Base-by-base conservation (phyloP, 257 asterid genomes). In the Eucommia ulmoides region DNA sequence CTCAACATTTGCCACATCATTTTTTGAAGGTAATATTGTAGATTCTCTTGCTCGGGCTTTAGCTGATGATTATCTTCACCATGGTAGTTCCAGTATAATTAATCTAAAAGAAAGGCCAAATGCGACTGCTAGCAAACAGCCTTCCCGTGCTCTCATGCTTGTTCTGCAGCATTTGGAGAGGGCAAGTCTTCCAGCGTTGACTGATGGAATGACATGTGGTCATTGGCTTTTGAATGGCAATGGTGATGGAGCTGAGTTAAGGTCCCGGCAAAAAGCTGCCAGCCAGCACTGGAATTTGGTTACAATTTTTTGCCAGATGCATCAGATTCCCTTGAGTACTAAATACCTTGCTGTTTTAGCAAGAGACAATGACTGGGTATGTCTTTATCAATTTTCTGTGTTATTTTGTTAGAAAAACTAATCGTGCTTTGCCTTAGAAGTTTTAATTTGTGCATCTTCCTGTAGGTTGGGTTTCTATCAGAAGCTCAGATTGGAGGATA, bases 351-450 rank as follows among this genome's bases (percentile, higher is more conserved):
- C 92, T 59, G 70, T 67, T 52, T 77, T 91, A 75, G 96, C 98
- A 38, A 83, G 89, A 68, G 96, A 83, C 65, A 91, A 91, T 60
- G 98, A 91, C 63, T 91, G 98, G 98, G 98, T 91, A 86, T 54
- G 62, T 49, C 70, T 49, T 52, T 55, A 25, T 60, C 4, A 52
- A 24, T 7, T 22, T 24, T 33, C 23, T 45, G n/a, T 45, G 25
- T 24, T 45, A 17, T 18, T 42, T 41, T 45, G 41, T 64, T 3
- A 19, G 19, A 49, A n/a, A 10, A 17, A 46, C 5, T 19, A 26
- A 42, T 48, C n/a, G 20, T 23, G 19, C 22, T 41, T 58, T 17
- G 19, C 9, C 8, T 33, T 23, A 33, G 51, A 29, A 20, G 33
- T 59, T 49, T 26, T 24, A 19, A 60, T 54, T 53, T 67, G 25